Percentiles rank a stretch among this genome's conserved stretches.
These are phyloP conservation scores for Casuarina cunninghamiana DNA, from an alignment of 306 rosid species.

Conservation along the genomic window DNA sequence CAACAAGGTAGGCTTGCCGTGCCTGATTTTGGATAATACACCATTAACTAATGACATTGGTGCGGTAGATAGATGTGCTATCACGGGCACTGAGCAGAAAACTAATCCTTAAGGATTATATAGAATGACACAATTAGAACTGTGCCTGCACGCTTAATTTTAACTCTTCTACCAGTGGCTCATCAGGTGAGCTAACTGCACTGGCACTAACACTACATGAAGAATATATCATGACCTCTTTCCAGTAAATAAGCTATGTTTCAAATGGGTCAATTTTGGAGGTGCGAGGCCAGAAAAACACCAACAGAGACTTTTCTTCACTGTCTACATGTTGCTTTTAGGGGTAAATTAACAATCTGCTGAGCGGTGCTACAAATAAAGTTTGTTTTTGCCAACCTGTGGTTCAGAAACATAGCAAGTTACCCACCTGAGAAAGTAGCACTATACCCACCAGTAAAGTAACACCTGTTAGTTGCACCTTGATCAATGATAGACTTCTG, in stretches of 20 bases:
- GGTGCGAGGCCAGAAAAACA: slow-evolving; percentile 21
- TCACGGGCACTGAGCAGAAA: slow-evolving; percentile 18
- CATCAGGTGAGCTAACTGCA: not conserved
- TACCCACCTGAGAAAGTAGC: not conserved
- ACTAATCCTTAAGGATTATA: not conserved
- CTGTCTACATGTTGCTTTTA: not conserved
- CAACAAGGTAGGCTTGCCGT: slow-evolving; percentile 87
- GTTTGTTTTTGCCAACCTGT: not conserved
- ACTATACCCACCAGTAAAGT: not conserved
- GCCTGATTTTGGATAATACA: slow-evolving; percentile 59
- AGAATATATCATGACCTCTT: slow-evolving; percentile 5
- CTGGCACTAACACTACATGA: not conserved
- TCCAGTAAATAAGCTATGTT: not conserved
- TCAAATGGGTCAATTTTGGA: slow-evolving; percentile 1
- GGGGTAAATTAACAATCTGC: no score
- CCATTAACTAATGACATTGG: slow-evolving; percentile 22
- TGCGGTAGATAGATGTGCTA: slow-evolving; percentile 17
- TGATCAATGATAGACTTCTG: not conserved
- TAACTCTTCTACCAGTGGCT: not conserved
- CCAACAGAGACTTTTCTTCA: slow-evolving; percentile 25
- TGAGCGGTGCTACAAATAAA: not conserved
- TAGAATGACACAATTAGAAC: not conserved
- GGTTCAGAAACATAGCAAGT: not conserved
- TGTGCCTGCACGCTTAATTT: slow-evolving; percentile 1
- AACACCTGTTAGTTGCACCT: not conserved